These are phyloP conservation scores for Trichosporon ovoides DNA, from an alignment of 1,284 basidiomycete species.

Conservation along the genomic window DNA sequence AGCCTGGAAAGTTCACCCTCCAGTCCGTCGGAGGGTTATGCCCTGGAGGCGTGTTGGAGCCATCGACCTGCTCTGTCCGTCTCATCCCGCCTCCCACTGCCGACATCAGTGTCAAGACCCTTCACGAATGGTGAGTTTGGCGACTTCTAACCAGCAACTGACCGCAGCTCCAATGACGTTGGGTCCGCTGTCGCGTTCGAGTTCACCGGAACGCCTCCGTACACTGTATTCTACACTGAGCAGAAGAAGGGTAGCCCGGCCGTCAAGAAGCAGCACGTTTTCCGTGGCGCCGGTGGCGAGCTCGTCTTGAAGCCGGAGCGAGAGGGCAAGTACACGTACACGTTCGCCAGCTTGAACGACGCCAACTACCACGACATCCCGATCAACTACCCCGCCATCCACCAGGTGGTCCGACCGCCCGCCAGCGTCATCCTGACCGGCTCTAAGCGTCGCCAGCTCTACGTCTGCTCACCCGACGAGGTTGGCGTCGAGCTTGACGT, in stretches of 20 bases:
- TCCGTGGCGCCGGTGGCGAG: slow-evolving; percentile 70
- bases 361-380: slow-evolving; percentile 70
- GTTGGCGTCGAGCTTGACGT: slow-evolving; percentile 63
- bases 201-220: slow-evolving; percentile 83
- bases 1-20: slow-evolving; percentile 80
- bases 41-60: slow-evolving; percentile 73
- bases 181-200: slow-evolving; percentile 83
- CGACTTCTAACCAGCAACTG: neutral
- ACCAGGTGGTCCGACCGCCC: slow-evolving; percentile 78
- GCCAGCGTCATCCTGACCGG: slow-evolving; percentile 56
- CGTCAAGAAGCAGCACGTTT: slow-evolving; percentile 51
- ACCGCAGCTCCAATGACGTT: slow-evolving; percentile 68
- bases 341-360: slow-evolving; percentile 73
- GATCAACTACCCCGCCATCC: slow-evolving; percentile 65
- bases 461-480: slow-evolving; percentile 54
- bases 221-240: slow-evolving; percentile 71
- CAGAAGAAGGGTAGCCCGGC: slow-evolving; percentile 64
- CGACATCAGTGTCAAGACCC: slow-evolving; percentile 80
- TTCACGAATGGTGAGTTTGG: slow-evolving; percentile 65
- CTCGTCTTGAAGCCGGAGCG: slow-evolving; percentile 75
- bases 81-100: slow-evolving; percentile 70
- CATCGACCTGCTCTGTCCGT: slow-evolving; percentile 68
- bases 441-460: slow-evolving; percentile 41
- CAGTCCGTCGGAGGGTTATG: slow-evolving; percentile 66
- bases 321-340: slow-evolving; percentile 78